Conservation (phyloP, 805 yeast species). For the Zygotorulaspora danielsina region DNA sequence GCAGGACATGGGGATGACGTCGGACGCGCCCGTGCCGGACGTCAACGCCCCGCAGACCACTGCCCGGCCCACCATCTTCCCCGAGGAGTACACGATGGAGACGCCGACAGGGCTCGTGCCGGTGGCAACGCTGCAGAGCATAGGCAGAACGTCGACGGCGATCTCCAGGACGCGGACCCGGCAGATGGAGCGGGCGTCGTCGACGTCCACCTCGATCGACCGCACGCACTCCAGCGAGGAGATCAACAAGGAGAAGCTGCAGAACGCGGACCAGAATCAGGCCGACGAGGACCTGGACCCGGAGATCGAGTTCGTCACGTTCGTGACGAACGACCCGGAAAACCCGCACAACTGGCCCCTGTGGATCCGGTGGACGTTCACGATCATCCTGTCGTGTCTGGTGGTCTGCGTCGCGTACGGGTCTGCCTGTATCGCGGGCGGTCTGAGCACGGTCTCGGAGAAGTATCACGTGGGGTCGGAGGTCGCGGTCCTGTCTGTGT, state of each 20-base stretch:
- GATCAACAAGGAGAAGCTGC: constrained; percentile 21
- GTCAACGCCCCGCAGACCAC: constrained; percentile 50
- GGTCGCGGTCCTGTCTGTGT: constrained; percentile 75
- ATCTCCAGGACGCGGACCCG: constrained; percentile 39
- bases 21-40: constrained; percentile 52
- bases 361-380: constrained; percentile 56
- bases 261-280: constrained; percentile 17
- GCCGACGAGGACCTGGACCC: constrained; percentile 46
- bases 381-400: constrained; percentile 60
- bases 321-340: constrained; percentile 71
- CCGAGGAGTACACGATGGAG: constrained; percentile 88
- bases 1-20: constrained; percentile 55
- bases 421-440: constrained; percentile 86
- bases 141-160: constrained; percentile 52
- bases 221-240: constrained; percentile 18
- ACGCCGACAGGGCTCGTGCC: constrained; percentile 87
- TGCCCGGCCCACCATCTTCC: constrained; percentile 68
- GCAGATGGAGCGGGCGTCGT: constrained; percentile 27
- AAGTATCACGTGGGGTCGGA: constrained; percentile 67
- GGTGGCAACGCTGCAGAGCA: constrained; percentile 58
- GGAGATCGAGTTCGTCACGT: constrained; percentile 81
- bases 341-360: constrained; percentile 85
- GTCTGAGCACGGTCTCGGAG: constrained; percentile 61
- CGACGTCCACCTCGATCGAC: constrained; percentile 30
- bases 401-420: constrained; percentile 93